Conservation (phyloP, 2,329 filamentous ascomycete genomes). For the Pyrenochaeta sp. region DNA sequence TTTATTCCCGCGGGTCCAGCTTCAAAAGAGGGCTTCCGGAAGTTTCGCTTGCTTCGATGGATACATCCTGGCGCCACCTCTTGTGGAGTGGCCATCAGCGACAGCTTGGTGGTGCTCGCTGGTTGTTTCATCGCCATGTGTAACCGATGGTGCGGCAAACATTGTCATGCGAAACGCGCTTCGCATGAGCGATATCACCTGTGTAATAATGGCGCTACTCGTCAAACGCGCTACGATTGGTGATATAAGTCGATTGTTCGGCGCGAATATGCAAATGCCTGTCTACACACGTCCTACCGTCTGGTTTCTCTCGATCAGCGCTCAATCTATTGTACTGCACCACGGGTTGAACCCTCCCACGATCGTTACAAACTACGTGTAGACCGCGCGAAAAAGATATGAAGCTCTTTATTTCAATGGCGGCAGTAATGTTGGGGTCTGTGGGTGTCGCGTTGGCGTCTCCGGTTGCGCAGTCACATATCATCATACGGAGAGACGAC, state of each 20-base stretch:
- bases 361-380: slow-evolving; percentile 9
- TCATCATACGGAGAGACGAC: slow-evolving; percentile 7
- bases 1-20: too few species aligned
- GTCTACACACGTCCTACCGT: not conserved
- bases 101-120: slow-evolving; percentile 1
- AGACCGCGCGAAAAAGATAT: slow-evolving; percentile 19
- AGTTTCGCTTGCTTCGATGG: too few species aligned
- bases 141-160: slow-evolving; percentile 27
- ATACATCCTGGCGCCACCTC: too few species aligned
- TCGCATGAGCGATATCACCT: slow-evolving; percentile 16
- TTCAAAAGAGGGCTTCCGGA: too few species aligned
- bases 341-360: slow-evolving; percentile 10
- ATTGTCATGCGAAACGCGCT: slow-evolving; percentile 18
- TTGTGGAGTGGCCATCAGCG: too few species aligned
- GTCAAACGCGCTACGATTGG: not conserved
- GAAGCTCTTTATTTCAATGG: slow-evolving; percentile 23
- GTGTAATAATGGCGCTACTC: slow-evolving; percentile 1
- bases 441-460: slow-evolving; percentile 27
- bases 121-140: slow-evolving; percentile 21
- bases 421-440: slow-evolving; percentile 15
- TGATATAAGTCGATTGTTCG: not conserved
- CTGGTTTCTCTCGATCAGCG: not conserved
- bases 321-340: not conserved
- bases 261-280: not conserved
- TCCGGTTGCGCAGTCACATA: slow-evolving; percentile 17